These are phyloP conservation scores for Boletus bicolor DNA, from an alignment of 768 basidiomycete species.

Conservation along the genomic window DNA sequence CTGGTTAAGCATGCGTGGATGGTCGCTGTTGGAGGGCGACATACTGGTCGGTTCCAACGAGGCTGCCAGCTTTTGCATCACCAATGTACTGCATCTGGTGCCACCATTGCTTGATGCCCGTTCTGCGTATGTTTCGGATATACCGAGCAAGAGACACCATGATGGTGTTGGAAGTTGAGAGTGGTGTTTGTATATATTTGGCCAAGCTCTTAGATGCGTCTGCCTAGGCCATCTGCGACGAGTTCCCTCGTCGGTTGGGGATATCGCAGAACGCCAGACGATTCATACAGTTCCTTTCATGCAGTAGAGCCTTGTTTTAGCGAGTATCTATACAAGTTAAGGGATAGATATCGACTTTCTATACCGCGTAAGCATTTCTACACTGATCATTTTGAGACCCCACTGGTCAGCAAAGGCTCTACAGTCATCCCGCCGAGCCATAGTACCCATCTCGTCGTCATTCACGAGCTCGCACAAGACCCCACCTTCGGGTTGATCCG, in stretches of 20 bases:
- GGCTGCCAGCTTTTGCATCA: slow-evolving; percentile 83
- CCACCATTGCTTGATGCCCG: slow-evolving; percentile 86
- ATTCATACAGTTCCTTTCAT: neutral
- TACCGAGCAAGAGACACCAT: slow-evolving; percentile 78
- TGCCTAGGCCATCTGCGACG: too few species aligned
- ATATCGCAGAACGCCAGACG: neutral
- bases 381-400: slow-evolving; percentile 92
- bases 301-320: neutral
- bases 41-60: slow-evolving; percentile 79
- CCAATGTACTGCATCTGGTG: slow-evolving; percentile 90
- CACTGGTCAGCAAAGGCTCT: slow-evolving; percentile 84
- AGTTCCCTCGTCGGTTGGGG: neutral
- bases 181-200: slow-evolving; percentile 26
- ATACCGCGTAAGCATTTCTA: slow-evolving; percentile 71
- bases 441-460: slow-evolving; percentile 80
- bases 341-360: slow-evolving; percentile 11
- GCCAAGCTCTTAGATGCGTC: neutral
- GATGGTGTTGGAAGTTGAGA: slow-evolving; percentile 10
- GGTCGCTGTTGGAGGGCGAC: slow-evolving; percentile 30
- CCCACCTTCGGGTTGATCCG: slow-evolving; percentile 59
- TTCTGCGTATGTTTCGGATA: slow-evolving; percentile 69
- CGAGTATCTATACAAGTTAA: neutral
- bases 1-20: slow-evolving; percentile 1
- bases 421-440: slow-evolving; percentile 96
- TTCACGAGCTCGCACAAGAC: slow-evolving; percentile 95